phyloP scores from a whole-genome alignment of 2,329 filamentous ascomycete genomes.

The Boeremia exigua region DNA sequence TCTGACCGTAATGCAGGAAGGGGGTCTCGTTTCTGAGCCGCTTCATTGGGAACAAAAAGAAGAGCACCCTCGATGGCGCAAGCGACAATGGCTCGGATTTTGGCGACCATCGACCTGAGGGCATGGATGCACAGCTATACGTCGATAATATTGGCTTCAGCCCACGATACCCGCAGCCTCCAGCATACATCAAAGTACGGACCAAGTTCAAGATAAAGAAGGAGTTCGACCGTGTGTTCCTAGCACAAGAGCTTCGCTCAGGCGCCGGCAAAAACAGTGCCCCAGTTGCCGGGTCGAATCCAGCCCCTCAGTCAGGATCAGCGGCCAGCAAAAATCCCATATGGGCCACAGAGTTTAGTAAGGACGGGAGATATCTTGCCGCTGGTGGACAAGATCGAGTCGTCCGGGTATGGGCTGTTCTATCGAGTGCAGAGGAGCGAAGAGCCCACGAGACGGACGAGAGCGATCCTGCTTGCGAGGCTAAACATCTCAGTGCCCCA shows the following conservation, averaged over 20 bases:
- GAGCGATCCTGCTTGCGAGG: constrained; percentile 58
- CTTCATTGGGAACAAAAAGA: constrained; percentile 80
- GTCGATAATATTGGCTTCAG: constrained; percentile 77
- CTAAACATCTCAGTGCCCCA: constrained; percentile 79
- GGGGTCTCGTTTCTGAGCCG: constrained; percentile 89
- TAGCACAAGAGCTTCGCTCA: constrained; percentile 87
- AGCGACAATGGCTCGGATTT: constrained; percentile 73
- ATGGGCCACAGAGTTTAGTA: constrained; percentile 93
- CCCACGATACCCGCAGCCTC: constrained; percentile 85
- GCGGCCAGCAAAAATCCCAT: constrained; percentile 67
- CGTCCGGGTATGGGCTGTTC: constrained; percentile 86
- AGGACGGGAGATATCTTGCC: constrained; percentile 87
- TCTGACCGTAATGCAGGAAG: constrained; percentile 64
- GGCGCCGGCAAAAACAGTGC: constrained; percentile 46
- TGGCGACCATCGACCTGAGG: constrained; percentile 73
- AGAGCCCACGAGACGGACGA: constrained; percentile 75
- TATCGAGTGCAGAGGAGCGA: constrained; percentile 82
- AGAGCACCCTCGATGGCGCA: constrained; percentile 57
- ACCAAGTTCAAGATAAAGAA: constrained; percentile 79
- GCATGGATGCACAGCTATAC: constrained; percentile 82
- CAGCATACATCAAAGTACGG: constrained; percentile 87
- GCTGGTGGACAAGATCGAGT: constrained; percentile 89
- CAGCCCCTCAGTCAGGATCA: constrained; percentile 41
- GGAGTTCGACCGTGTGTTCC: constrained; percentile 86
- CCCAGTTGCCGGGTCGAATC: constrained; percentile 32